Conservation (phyloP, 768 basidiomycete genomes). For the Suillus sp. region DNA sequence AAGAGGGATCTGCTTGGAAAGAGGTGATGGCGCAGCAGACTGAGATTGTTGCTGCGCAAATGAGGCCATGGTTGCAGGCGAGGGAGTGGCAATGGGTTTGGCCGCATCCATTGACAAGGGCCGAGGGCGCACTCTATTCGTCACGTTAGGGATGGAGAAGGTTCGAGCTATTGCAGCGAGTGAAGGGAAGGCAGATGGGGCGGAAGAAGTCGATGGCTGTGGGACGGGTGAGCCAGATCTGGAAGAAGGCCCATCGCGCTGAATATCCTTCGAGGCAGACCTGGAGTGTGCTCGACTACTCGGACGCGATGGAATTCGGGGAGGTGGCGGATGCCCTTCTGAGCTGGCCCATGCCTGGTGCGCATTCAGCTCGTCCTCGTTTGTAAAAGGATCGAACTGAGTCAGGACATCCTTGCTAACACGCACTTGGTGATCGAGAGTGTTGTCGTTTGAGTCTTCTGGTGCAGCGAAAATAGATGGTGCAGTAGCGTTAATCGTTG, state of each 20-base stretch:
- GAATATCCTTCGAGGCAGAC: conserved; percentile 15
- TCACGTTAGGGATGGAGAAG: conserved; percentile 55
- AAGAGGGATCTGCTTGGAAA: conserved; percentile 14
- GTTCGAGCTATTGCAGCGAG: conserved; percentile 68
- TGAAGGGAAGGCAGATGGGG: conserved; percentile 53
- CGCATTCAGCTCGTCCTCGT: conserved; percentile 58
- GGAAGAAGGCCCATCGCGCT: conserved; percentile 11
- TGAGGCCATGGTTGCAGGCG: conserved; percentile 58
- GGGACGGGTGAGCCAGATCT: conserved; percentile 31
- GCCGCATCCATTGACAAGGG: conserved; percentile 66
- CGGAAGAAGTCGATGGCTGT: conserved; percentile 14
- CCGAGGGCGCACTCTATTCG: conserved; percentile 42
- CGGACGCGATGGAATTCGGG: conserved; percentile 32
- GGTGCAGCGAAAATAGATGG: conserved; percentile 36
- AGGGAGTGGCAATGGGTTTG: conserved; percentile 58
- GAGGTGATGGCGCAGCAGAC: conserved; percentile 13
- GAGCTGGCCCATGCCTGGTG: conserved; percentile 65
- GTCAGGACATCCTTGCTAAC: conserved; percentile 46
- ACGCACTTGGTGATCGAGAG: conserved; percentile 18
- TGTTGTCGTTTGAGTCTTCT: conserved; percentile 7
- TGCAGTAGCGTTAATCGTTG: conserved; percentile 43
- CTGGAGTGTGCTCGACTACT: conserved; percentile 13
- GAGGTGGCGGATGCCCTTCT: conserved; percentile 61
- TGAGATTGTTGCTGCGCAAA: conserved; percentile 40
- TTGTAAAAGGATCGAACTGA: conserved; percentile 71